Evolutionary conservation across 2,329 filamentous ascomycete genomes (phyloP), one percentile per base, ranked within the genome.

Genomic region (Reticulascus tulasneorum): DNA sequence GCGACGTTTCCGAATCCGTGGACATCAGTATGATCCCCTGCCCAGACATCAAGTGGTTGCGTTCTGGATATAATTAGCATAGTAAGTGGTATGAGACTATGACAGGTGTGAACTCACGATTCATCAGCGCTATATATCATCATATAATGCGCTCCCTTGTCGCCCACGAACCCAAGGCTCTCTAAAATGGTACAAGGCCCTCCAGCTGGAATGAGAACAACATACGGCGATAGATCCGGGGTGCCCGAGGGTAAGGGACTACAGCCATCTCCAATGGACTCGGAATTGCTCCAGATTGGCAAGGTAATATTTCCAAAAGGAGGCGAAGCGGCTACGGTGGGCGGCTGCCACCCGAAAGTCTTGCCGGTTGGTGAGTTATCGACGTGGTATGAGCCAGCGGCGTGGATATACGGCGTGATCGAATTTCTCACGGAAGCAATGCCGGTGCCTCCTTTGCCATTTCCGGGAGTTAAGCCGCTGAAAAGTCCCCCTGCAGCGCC

Each of bases 121-220:
- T 47, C 41, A 12, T 38, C 42, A 64, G 51, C 35, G 4, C 35
- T 82, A 57, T 82, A 83, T 48, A 79, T 62, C 45, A 84, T 56
- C 35, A 84, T 56, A 45, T 81, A 79, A 50, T 73, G 69, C 32
- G 76, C 79, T 9, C 79, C 79, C 31, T 66, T 66, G 7, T 62
- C 66, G 3, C 61, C 69, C 5, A 72, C 72, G 39, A 77, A 74
- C 26, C 59, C 50, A 3, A 67, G 68, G 60, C 83, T 82, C 10
- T 64, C 47, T 3, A 63, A 60, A 40, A 79, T 80, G 0, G 65
- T 65, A 53, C 79, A 83, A 8, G 58, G 68, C 31, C 78, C 78
- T 17, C 77, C n/a, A n/a, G 56, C 55, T 7, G 56, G 58, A 23
- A 71, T 52, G 4, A 70, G 52, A 8, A 69, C 65, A 15, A 70